Percentiles rank a stretch among this genome's conserved stretches.
These are phyloP conservation scores for Didymella exigua DNA, from an alignment of 2,329 filamentous ascomycete genomes.

Conservation along the genomic window DNA sequence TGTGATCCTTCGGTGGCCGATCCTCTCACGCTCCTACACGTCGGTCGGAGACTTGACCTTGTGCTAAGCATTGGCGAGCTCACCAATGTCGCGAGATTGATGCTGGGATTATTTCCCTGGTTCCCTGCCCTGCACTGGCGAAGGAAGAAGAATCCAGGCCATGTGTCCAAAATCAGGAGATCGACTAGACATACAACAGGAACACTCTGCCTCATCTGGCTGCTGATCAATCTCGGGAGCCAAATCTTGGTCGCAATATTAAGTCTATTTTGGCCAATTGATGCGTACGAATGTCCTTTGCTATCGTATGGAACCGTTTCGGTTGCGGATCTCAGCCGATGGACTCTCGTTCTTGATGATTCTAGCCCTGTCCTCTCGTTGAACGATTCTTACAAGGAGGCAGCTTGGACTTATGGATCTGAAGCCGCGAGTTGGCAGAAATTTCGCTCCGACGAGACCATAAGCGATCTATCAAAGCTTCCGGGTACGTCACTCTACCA, in stretches of 20 bases:
- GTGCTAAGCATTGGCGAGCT: slow-evolving; percentile 38
- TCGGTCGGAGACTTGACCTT: slow-evolving; percentile 44
- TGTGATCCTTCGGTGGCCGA: slow-evolving; percentile 40
- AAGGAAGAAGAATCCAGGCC: no score
- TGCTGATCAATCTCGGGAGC: slow-evolving; percentile 39
- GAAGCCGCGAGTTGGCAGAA: slow-evolving; percentile 20
- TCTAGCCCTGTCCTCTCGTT: neutral
- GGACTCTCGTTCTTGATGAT: slow-evolving; percentile 14
- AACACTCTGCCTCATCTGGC: slow-evolving; percentile 37
- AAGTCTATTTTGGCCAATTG: slow-evolving; percentile 42
- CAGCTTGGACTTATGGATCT: slow-evolving; percentile 36
- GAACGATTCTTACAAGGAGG: slow-evolving; percentile 6
- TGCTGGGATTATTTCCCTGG: neutral
- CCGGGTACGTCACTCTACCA: slow-evolving; percentile 34
- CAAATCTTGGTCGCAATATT: slow-evolving; percentile 41
- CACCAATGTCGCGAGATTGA: slow-evolving; percentile 37
- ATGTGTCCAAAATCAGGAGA: slow-evolving; percentile 4
- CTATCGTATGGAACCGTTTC: slow-evolving; percentile 30
- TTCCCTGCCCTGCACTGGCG: neutral
- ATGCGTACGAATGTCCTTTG: slow-evolving; percentile 32
- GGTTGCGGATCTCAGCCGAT: slow-evolving; percentile 31
- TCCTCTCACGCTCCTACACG: slow-evolving; percentile 36
- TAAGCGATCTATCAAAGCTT: slow-evolving; percentile 23
- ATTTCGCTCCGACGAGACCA: slow-evolving; percentile 21
- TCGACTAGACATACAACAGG: slow-evolving; percentile 19